Evolutionary conservation across 2,329 filamentous ascomycete genomes (phyloP).

Genomic region (Chaetothyriales sp.): DNA sequence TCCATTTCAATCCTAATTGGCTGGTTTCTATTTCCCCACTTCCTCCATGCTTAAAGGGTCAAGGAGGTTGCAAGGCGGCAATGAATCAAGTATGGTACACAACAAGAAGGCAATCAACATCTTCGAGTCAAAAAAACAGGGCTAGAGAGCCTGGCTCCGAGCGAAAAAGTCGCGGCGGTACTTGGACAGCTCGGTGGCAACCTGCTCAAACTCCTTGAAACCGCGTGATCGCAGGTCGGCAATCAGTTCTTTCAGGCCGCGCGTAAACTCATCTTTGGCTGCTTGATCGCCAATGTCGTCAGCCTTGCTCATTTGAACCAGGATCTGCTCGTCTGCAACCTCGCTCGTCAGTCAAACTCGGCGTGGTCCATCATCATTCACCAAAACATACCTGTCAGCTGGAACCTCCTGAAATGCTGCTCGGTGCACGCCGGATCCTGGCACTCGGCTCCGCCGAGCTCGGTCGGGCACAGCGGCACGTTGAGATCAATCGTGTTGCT

Average conservation of each 20-base stretch:
- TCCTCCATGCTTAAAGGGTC: not conserved
- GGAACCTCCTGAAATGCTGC: conserved; percentile 69
- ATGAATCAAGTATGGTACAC: not conserved
- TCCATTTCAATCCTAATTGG: not conserved
- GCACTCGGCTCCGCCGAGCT: conserved; percentile 58
- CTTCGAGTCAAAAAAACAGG: not conserved
- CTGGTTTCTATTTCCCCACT: not conserved
- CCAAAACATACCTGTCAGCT: conserved; percentile 53
- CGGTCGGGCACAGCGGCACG: conserved; percentile 61
- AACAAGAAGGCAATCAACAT: not conserved
- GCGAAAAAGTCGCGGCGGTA: conserved; percentile 30
- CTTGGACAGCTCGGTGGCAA: conserved; percentile 36
- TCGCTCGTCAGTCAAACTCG: conserved; percentile 9
- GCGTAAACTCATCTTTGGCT: conserved; percentile 31
- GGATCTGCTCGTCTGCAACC: conserved; percentile 36
- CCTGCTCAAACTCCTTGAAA: conserved; percentile 37
- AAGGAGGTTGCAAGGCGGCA: too few species aligned
- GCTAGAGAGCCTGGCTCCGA: not conserved
- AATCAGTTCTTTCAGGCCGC: conserved; percentile 36
- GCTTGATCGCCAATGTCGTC: conserved; percentile 33
- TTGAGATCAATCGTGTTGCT: conserved; percentile 75
- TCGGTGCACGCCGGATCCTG: conserved; percentile 58
- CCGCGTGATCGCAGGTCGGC: conserved; percentile 36
- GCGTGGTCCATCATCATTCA: not conserved
- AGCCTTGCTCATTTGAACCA: conserved; percentile 35